Evolutionary conservation across 352 stramenopile genomes (phyloP).

Genomic region (Globisporangium abappressorium): DNA sequence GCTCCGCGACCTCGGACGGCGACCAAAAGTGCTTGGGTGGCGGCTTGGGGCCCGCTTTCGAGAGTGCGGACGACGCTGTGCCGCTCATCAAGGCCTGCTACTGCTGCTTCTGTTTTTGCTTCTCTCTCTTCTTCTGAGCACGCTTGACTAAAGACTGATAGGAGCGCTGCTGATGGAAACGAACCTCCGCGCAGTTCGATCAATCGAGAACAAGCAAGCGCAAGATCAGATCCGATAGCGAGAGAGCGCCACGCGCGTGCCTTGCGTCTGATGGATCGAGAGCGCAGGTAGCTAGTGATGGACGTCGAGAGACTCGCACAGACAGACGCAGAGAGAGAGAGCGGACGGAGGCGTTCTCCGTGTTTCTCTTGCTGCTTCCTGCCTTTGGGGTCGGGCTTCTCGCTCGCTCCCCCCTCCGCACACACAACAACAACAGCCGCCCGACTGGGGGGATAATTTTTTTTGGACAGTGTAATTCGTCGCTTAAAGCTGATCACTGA

Average conservation of each 20-base stretch:
- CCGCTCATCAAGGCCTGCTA: constrained; percentile 36
- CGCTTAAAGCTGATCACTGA: background rate
- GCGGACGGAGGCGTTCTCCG: constrained; percentile 1
- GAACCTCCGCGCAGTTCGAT: background rate
- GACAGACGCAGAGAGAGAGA: background rate
- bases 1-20: constrained; percentile 69
- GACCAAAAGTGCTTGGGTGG: constrained; percentile 68
- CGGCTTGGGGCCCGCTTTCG: constrained; percentile 22
- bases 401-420: constrained; percentile 11
- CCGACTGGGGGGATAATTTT: background rate
- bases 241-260: background rate
- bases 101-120: background rate
- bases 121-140: background rate
- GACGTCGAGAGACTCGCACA: constrained; percentile 3
- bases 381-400: constrained; percentile 14
- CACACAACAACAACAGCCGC: constrained; percentile 7
- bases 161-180: background rate
- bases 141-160: background rate
- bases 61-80: constrained; percentile 21
- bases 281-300: background rate
- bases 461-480: background rate
- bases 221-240: background rate
- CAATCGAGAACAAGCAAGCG: constrained; percentile 2
- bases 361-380: constrained; percentile 4
- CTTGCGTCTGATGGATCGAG: background rate